A percentile compares a stretch with the other conserved stretches of the same genome.
These are phyloP conservation scores for Populus deltoides DNA, from an alignment of 345 rosid genomes.

Conservation along the genomic window DNA sequence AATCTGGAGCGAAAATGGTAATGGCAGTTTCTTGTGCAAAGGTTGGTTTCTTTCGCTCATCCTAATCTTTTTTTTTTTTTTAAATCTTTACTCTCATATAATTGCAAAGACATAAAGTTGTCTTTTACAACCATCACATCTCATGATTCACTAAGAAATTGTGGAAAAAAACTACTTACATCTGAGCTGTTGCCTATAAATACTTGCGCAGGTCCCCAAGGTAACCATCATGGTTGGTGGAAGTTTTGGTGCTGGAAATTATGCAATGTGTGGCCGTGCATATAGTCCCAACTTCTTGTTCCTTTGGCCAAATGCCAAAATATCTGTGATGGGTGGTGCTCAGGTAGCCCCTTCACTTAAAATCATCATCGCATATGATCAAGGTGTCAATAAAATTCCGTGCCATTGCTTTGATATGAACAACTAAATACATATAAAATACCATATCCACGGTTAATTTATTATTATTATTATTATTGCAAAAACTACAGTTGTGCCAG, in stretches of 20 bases:
- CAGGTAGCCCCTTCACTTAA: slow-evolving; percentile 49
- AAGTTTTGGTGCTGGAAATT: slow-evolving; percentile 97
- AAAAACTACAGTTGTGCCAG: not conserved
- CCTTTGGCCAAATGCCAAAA: slow-evolving; percentile 94
- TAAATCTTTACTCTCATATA: not conserved
- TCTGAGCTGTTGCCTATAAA: not conserved
- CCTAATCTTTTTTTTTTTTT: not conserved
- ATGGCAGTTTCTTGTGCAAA: slow-evolving; percentile 98
- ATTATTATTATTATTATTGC: no score
- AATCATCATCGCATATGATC: slow-evolving; percentile 1
- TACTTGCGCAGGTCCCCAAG: slow-evolving; percentile 68
- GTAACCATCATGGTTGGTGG: slow-evolving; percentile 83
- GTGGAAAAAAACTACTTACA: not conserved
- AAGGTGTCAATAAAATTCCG: not conserved
- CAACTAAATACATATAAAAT: not conserved
- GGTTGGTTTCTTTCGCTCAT: slow-evolving; percentile 36
- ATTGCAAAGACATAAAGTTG: not conserved
- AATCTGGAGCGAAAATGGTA: slow-evolving; percentile 97
- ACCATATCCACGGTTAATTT: no score
- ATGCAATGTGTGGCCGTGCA: slow-evolving; percentile 99
- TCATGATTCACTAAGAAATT: not conserved
- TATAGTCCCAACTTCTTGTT: slow-evolving; percentile 84
- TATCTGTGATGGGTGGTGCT: slow-evolving; percentile 95
- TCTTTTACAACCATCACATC: not conserved
- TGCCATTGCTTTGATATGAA: not conserved